These are phyloP conservation scores for Astragalus glycyphyllos DNA, from an alignment of 306 rosid species.

Conservation along the genomic window DNA sequence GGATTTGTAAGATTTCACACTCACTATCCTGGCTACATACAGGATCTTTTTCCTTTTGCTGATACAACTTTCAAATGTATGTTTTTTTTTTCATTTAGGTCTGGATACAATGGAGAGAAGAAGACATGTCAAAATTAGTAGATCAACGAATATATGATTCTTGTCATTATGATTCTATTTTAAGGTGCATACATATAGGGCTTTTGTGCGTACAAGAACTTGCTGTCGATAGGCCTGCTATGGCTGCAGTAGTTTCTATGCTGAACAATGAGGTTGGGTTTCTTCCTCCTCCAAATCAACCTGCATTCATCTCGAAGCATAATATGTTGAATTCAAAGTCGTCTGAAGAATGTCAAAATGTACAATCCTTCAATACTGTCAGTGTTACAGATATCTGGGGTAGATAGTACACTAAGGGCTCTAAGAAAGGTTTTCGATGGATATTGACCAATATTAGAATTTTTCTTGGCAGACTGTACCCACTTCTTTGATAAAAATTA, in stretches of 20 bases:
- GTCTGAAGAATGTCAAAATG: not conserved
- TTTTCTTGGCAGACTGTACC: not conserved
- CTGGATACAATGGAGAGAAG: slow-evolving; percentile 43
- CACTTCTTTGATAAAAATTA: not conserved
- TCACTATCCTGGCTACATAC: too few species aligned
- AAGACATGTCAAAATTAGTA: slow-evolving; percentile 15
- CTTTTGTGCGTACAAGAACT: slow-evolving; percentile 49
- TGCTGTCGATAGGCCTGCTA: slow-evolving; percentile 32
- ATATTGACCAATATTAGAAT: not conserved
- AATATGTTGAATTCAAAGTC: not conserved
- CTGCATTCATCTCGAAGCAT: slow-evolving; percentile 37
- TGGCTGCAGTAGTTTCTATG: slow-evolving; percentile 44
- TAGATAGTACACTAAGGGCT: slow-evolving; percentile 7
- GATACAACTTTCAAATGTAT: not conserved
- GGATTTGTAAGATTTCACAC: too few species aligned
- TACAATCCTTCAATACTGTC: not conserved
- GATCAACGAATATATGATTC: slow-evolving; percentile 22
- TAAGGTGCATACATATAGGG: slow-evolving; percentile 44
- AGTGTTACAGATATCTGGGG: slow-evolving; percentile 6
- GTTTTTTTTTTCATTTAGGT: slow-evolving; percentile 22
- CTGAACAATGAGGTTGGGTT: slow-evolving; percentile 38
- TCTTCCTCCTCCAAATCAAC: slow-evolving; percentile 41
- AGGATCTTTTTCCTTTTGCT: not conserved
- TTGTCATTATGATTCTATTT: not conserved
- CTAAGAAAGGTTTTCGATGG: not conserved